Conservation (phyloP, 805 yeast species). For the Wickerhamomyces queroliae region DNA sequence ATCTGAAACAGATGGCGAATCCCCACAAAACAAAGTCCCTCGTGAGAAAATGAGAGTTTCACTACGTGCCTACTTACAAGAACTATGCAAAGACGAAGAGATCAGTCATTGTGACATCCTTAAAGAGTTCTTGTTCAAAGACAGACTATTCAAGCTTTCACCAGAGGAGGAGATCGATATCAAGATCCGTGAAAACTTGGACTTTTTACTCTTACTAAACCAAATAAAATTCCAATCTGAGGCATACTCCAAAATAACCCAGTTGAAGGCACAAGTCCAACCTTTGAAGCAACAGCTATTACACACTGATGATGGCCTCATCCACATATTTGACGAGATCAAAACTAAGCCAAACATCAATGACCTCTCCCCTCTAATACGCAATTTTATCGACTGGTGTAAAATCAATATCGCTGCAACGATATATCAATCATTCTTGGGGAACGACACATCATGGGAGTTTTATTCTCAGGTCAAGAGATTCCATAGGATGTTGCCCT, state of each 20-base stretch:
- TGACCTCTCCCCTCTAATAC: conserved; percentile 61
- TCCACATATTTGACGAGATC: conserved; percentile 59
- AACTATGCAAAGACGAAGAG: conserved; percentile 46
- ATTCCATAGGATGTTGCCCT: conserved; percentile 77
- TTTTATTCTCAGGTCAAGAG: conserved; percentile 63
- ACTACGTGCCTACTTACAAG: conserved; percentile 63
- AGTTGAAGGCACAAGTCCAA: conserved; percentile 50
- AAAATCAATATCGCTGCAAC: conserved; percentile 82
- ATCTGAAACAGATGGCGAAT: neutral
- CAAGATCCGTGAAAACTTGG: conserved; percentile 52
- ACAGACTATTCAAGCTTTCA: conserved; percentile 31
- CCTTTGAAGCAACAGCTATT: conserved; percentile 52
- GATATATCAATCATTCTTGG: conserved; percentile 71
- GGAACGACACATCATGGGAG: conserved; percentile 77
- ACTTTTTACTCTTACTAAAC: conserved; percentile 50
- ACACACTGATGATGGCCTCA: conserved; percentile 46
- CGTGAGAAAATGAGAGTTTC: conserved; percentile 77
- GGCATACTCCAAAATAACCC: conserved; percentile 50
- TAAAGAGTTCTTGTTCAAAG: conserved; percentile 43
- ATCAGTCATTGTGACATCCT: conserved; percentile 48
- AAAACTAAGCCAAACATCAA: conserved; percentile 44
- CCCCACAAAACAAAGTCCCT: conserved; percentile 31
- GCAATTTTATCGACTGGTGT: conserved; percentile 73
- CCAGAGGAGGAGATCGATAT: conserved; percentile 49
- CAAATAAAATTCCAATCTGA: conserved; percentile 71